phyloP scores from a whole-genome alignment of 495 filamentous ascomycete species.

The Xylaria flabelliformis region DNA sequence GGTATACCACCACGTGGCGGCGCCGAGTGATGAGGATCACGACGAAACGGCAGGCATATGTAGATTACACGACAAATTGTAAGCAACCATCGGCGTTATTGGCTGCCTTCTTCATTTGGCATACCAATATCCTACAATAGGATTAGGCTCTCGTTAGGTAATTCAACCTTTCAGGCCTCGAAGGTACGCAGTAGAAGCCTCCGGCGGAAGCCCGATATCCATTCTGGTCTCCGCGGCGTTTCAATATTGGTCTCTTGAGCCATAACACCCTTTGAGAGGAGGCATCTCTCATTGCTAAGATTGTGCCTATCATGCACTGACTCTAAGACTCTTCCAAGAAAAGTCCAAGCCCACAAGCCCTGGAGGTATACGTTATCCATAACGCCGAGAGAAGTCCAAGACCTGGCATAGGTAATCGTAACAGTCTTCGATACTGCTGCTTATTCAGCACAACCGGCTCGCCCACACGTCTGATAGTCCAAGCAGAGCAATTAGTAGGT shows the following conservation, averaged over 20 bases:
- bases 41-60: background rate
- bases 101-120: background rate
- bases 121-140: background rate
- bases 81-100: background rate
- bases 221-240: background rate
- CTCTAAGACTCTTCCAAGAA: conserved; percentile 11
- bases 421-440: background rate
- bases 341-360: conserved; percentile 7
- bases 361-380: background rate
- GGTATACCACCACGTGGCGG: conserved; percentile 4
- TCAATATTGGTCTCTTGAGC: background rate
- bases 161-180: background rate
- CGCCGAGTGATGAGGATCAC: background rate
- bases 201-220: background rate
- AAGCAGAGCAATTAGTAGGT: background rate
- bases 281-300: background rate
- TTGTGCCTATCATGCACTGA: background rate
- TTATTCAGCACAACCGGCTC: conserved; percentile 2
- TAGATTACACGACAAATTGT: background rate
- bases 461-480: background rate
- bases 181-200: background rate
- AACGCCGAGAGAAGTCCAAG: conserved; percentile 9
- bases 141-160: background rate
- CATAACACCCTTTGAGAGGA: background rate
- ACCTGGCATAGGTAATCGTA: background rate